A percentile compares a stretch with the other conserved stretches of the same genome.
These are phyloP conservation scores for Magnolia officinalis DNA, from an alignment of 164 flowering plant species.

Conservation along the genomic window DNA sequence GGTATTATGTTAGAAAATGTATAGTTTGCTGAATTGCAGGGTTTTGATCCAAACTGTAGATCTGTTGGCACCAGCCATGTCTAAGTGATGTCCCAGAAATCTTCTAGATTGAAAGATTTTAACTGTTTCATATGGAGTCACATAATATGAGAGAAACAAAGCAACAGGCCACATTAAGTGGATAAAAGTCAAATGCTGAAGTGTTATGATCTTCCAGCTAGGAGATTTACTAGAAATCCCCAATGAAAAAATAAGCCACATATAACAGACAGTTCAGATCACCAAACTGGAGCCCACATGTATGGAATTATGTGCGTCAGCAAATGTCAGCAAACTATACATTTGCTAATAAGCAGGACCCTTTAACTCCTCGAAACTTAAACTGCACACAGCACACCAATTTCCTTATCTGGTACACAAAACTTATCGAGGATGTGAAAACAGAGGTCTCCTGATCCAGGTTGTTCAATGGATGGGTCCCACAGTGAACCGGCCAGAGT, in stretches of 20 bases:
- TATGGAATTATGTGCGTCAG: background rate
- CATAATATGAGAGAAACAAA: background rate
- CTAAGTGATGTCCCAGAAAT: background rate
- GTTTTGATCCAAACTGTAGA: too few species aligned
- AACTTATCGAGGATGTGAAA: background rate
- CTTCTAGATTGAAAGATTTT: background rate
- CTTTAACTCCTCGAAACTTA: background rate
- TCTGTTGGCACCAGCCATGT: background rate
- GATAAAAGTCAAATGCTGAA: too few species aligned
- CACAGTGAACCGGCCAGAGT: background rate
- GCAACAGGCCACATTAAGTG: background rate
- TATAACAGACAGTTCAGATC: background rate
- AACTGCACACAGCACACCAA: background rate
- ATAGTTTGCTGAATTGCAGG: background rate
- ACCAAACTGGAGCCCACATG: background rate
- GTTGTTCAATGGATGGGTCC: background rate
- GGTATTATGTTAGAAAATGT: too few species aligned
- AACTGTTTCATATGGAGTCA: background rate
- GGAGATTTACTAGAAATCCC: background rate
- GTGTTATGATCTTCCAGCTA: background rate
- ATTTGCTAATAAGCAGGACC: background rate
- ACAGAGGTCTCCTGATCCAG: background rate
- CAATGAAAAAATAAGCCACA: background rate
- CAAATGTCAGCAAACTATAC: background rate
- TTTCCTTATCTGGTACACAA: background rate